Evolutionary conservation across 2,329 filamentous ascomycete genomes (phyloP), one percentile per base, ranked within the genome.

Genomic region (Chaetomium olivaceum): DNA sequence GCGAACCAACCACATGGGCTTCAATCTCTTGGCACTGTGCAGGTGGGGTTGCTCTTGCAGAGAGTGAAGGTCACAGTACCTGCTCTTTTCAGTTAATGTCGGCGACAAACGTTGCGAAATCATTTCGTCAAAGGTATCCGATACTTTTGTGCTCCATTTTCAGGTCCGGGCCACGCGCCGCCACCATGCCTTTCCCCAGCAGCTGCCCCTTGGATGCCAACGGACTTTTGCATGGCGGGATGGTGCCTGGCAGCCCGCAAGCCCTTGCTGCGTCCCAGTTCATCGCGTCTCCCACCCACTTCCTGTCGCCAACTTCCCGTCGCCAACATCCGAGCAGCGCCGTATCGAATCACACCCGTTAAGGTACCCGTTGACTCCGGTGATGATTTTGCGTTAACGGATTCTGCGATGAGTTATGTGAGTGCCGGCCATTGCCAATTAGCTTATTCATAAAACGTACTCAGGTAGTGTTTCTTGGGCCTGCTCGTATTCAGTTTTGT

Each of bases 131-230:
- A 29, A 66, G 23, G 68, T 71, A 67, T 46, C 50, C 3, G 9
- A 48, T 66, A 71, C 69, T n/a, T 46, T n/a, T 27, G 1, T 25
- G 39, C 59, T 58, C 65, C 68, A 67, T 61, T 68, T 68, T 63
- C 64, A 64, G 65, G 39, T 51, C 65, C 62, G 64, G 65, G 60
- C 65, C 62, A 67, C 64, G 68, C 67, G 65, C 69, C 67, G 67
- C 67, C 68, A 65, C 46, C 46, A 11, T 23, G 46, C 51, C 33
- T 43, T 59, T 50, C 57, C 62, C 51, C 29, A 36, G 62, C 60
- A 69, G 62, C 62, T 69, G 60, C 67, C 68, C 63, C 61, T 68
- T 69, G 55, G 63, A 63, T 21, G 56, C 56, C 33, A 27, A 61
- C 64, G 66, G 62, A 48, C 46, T 48, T 48, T 48, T 8, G 46